Evolutionary conservation across 2,329 filamentous ascomycete genomes (phyloP), one percentile per base, ranked within the genome.

Genomic region (Graphilbum ipis-grandicollis): DNA sequence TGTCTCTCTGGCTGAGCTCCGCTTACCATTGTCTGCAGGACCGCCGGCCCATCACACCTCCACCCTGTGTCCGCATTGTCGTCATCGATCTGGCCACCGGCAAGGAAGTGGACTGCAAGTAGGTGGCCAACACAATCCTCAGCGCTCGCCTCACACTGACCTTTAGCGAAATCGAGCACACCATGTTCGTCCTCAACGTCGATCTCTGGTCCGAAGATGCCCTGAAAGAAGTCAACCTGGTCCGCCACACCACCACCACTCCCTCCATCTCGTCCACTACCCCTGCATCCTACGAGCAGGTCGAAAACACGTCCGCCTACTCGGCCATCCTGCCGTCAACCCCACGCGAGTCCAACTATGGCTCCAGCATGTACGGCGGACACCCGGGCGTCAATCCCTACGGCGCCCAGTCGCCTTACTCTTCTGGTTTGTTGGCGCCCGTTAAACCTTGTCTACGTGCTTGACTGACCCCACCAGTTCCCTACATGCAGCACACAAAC

Each of bases 41-140:
- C 56, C 81, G 90, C 45, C 72, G 90, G 44, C 90, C 90, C 19
- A 94, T 98, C 48, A 96, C 90, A 21, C 88, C 90, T 13, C 90
- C 90, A 18, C 88, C 90, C 3, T 94, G 88, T 56, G 79, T 96
- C 36, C 72, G 79, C 44, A 69, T 96, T 12, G 66, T 90, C 29
- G 78, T 96, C 36, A 74, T 68, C 42, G 83, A 94, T 54, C 62
- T 68, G 31, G 57, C 59, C 14, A 86, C 82, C 0, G 77, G 80
- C 18, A 76, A 83, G 50, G 84, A 93, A 53, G 70, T 93, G 31
- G 79, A 90, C 53, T 78, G 77, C 60, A 83, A 79, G 81, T 88
- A 65, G 50, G 78, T 34, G 31, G 32, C 43, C 5, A 29, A 10
- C 9, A 12, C 9, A 10, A 9, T 29, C 14, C 23, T 12, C 23